phyloP scores from a whole-genome alignment of 768 basidiomycete species.

The Boletus reticuloceps region DNA sequence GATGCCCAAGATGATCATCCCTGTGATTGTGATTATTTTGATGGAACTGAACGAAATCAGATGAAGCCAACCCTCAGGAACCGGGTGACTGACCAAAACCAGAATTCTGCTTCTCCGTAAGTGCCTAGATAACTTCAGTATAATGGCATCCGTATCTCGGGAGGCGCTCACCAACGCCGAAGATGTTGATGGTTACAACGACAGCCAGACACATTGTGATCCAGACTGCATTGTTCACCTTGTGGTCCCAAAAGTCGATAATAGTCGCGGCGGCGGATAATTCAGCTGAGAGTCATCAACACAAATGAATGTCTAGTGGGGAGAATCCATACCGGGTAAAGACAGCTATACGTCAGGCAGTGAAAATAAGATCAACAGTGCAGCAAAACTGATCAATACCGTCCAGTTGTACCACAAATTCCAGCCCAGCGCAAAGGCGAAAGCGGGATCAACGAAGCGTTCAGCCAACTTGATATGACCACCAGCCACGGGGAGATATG shows the following conservation, averaged over 20 bases:
- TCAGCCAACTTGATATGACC: slow-evolving; percentile 44
- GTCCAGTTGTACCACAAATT: slow-evolving; percentile 39
- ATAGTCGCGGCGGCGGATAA: slow-evolving; percentile 48
- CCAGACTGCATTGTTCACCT: slow-evolving; percentile 44
- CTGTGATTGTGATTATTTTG: slow-evolving; percentile 46
- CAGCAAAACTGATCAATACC: slow-evolving; percentile 6
- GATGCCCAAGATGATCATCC: slow-evolving; percentile 42
- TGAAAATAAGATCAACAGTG: slow-evolving; percentile 11
- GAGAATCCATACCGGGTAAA: neutral
- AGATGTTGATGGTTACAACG: slow-evolving; percentile 41
- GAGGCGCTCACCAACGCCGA: slow-evolving; percentile 31
- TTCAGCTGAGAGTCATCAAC: slow-evolving; percentile 29
- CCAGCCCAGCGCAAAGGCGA: slow-evolving; percentile 40
- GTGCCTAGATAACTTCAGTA: slow-evolving; percentile 16
- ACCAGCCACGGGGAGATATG: slow-evolving; percentile 43
- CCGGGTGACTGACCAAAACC: slow-evolving; percentile 33
- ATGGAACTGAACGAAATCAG: slow-evolving; percentile 37
- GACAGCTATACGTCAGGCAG: neutral
- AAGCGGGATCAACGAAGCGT: slow-evolving; percentile 41
- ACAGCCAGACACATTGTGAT: slow-evolving; percentile 49
- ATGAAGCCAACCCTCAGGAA: neutral
- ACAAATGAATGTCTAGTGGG: neutral
- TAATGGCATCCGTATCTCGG: neutral
- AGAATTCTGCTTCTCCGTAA: slow-evolving; percentile 46
- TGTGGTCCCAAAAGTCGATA: slow-evolving; percentile 42